phyloP scores from a whole-genome alignment of 2,329 filamentous ascomycete species.

The Cercospora zeina region DNA sequence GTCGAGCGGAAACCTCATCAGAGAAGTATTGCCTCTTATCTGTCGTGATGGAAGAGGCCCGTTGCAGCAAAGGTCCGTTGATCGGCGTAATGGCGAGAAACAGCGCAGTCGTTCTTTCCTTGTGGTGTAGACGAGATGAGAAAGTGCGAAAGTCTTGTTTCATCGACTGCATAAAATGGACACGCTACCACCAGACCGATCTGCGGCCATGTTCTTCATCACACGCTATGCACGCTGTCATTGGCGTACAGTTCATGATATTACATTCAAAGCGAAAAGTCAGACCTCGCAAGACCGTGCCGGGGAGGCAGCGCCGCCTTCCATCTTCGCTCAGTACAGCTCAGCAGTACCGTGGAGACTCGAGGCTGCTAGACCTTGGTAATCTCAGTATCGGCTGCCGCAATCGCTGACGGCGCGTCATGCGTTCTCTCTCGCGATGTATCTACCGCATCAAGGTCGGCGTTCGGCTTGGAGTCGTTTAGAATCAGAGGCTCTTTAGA shows the following conservation, averaged over 20 bases:
- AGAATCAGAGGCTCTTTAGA: background rate
- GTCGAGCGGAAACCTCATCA: background rate
- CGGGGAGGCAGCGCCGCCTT: background rate
- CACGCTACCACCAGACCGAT: background rate
- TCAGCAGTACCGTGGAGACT: background rate
- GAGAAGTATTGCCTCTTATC: conserved; percentile 10
- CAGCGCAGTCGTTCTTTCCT: background rate
- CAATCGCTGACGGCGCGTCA: background rate
- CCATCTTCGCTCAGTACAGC: background rate
- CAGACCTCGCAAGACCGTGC: background rate
- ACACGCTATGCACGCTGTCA: background rate
- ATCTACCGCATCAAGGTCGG: background rate
- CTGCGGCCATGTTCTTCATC: background rate
- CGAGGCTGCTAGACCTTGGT: background rate
- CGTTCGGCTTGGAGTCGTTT: background rate
- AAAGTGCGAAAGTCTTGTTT: background rate
- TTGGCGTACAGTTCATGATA: background rate
- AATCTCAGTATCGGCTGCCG: background rate
- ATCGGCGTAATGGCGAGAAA: background rate
- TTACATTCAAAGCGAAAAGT: background rate
- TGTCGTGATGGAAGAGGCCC: background rate
- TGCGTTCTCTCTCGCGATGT: background rate
- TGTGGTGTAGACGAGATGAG: background rate
- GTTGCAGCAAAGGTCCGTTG: background rate
- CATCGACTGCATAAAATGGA: background rate